These are phyloP conservation scores for Leccinum barrowsii DNA, from an alignment of 768 basidiomycete genomes.

Conservation along the genomic window DNA sequence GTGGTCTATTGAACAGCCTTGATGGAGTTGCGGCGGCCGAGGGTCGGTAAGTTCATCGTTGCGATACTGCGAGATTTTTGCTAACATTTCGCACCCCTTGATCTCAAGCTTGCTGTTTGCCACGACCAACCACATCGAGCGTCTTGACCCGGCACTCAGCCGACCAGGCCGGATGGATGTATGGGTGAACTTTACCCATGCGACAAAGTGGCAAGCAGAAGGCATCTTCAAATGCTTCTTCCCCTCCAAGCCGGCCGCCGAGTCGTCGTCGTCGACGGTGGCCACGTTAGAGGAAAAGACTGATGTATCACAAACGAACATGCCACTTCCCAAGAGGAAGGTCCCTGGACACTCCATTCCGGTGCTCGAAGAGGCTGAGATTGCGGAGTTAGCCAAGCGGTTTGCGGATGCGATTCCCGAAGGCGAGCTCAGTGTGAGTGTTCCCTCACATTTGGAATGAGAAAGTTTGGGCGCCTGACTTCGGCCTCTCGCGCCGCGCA, in stretches of 20 bases:
- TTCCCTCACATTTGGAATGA: not conserved
- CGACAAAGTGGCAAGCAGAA: conserved; percentile 90
- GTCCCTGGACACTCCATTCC: conserved; percentile 55
- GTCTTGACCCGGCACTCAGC: conserved; percentile 84
- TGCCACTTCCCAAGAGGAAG: conserved; percentile 67
- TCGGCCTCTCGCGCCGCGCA: not conserved
- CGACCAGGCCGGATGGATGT: conserved; percentile 91
- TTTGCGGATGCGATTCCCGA: conserved; percentile 85
- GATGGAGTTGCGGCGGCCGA: conserved; percentile 85
- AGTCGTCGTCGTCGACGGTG: conserved; percentile 5
- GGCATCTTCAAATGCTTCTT: conserved; percentile 95
- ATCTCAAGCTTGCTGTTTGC: conserved; percentile 72
- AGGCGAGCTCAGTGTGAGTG: conserved; percentile 78
- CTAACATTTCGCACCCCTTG: conserved; percentile 18
- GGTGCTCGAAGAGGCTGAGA: conserved; percentile 70
- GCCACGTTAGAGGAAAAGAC: conserved; percentile 20
- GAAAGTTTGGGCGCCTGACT: not conserved
- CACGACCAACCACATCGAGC: conserved; percentile 92
- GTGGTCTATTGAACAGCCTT: conserved; percentile 80
- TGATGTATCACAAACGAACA: conserved; percentile 61
- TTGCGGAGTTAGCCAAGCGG: conserved; percentile 71
- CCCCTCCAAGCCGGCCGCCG: conserved; percentile 50
- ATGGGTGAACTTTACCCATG: conserved; percentile 88
- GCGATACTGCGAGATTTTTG: conserved; percentile 7
- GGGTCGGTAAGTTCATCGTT: conserved; percentile 59